Evolutionary conservation across 1,284 basidiomycete species (phyloP), one percentile per base, ranked within the genome.

Genomic region (Omphalotus olearius): DNA sequence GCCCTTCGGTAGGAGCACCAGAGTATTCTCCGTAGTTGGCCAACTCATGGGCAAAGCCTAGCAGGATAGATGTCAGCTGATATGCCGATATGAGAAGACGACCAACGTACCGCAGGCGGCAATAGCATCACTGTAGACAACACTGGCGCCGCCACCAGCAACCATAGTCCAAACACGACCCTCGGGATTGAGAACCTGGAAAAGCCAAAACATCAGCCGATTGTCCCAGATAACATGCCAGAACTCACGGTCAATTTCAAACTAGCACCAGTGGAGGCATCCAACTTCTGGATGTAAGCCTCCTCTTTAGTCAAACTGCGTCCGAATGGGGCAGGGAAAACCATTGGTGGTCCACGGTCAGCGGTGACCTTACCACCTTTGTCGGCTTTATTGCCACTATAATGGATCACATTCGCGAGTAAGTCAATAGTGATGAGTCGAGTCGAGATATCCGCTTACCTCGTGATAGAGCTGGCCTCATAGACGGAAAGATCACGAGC

Each of bases 11-110:
- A 43, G 97, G 97, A 10, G 97, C 97, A 69, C 97, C 97, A 60
- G 93, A 96, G 82, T 99, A 99, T 74, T 99, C 97, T 64, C 96
- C 97, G 67, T 99, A 99, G 80, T 99, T 99, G 70, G 97, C 96
- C 57, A 99, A 88, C 72, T 99, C 97, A 68, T 96, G 82, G 38
- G 97, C 94, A 66, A 87, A 99, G 46, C 18, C 30, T 33, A 95
- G 95, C 54, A 94, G 93, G 60, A 98, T 98, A 59, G 94, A 95
- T 64, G 98, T 95, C 14, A 91, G 93, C 70, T 23, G 93, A 93
- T 50, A 94, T n/a, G 91, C 63, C 93, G 91, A 40, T 82, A 85
- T 43, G 23, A n/a, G 10, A 28, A 14, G 26, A 6, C 17, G n/a
- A 18, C 7, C 9, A 13, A 13, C 30, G 30, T 33, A 33, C 30